Percentiles rank a stretch among this genome's conserved stretches.
Conservation (phyloP, 163 green algal genomes). For the Chlamydomonas reinhardtii region DNA sequence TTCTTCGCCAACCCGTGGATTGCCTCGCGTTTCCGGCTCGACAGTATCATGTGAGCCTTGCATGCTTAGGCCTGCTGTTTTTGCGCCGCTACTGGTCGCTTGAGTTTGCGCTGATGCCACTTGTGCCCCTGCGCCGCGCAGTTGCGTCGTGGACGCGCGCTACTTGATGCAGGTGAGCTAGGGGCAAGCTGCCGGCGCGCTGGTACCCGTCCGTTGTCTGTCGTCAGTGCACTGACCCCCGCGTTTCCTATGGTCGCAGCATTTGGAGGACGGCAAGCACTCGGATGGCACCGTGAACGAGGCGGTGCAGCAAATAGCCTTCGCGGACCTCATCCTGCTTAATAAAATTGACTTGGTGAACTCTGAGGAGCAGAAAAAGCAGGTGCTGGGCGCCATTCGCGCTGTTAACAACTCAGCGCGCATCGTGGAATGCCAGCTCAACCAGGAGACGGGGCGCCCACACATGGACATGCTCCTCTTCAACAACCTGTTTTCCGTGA, state of each 20-base stretch:
- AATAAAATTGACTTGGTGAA: slow-evolving; percentile 96
- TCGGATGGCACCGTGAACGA: slow-evolving; percentile 85
- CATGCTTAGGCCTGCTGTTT: background rate
- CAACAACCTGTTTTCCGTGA: slow-evolving; percentile 88
- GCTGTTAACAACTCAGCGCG: slow-evolving; percentile 70
- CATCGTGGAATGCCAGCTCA: slow-evolving; percentile 75
- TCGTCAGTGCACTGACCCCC: too few species aligned
- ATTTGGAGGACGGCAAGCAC: slow-evolving; percentile 74
- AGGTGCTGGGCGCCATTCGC: slow-evolving; percentile 67
- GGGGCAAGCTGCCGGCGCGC: background rate
- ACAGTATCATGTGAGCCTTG: slow-evolving; percentile 83
- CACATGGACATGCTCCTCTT: slow-evolving; percentile 79
- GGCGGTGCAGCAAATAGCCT: slow-evolving; percentile 93
- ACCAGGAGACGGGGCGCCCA: slow-evolving; percentile 59
- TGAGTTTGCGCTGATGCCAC: background rate
- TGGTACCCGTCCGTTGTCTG: too few species aligned
- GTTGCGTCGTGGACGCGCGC: slow-evolving; percentile 85
- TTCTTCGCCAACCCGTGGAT: slow-evolving; percentile 93
- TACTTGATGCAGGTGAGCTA: slow-evolving; percentile 65
- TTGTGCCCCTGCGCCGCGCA: slow-evolving; percentile 13
- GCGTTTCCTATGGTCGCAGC: too few species aligned
- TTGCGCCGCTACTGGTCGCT: background rate
- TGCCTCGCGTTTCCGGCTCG: slow-evolving; percentile 77
- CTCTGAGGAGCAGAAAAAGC: slow-evolving; percentile 62
- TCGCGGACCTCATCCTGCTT: slow-evolving; percentile 93